Evolutionary conservation across 1,284 basidiomycete species (phyloP), one percentile per base, ranked within the genome.

Genomic region (Vanrija sp.): DNA sequence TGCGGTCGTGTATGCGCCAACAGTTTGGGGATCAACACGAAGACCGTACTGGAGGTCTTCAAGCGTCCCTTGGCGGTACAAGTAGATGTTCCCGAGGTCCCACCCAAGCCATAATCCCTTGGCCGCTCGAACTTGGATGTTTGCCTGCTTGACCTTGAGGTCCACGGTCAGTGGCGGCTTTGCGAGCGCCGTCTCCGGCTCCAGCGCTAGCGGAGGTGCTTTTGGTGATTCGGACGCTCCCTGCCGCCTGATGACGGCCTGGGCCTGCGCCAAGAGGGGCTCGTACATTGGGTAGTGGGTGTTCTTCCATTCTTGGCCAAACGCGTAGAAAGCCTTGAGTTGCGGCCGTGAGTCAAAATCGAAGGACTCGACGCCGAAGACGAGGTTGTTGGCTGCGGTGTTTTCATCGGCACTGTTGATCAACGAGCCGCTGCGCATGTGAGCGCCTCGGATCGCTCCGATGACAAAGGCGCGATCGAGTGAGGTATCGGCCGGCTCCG

Each of bases 21-120:
- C 63, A 3, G 63, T 47, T 47, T 73, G 70, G 2, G 70, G 69
- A 0, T 64, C 65, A 9, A 66, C 48, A 8, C 57, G 54, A 19
- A 69, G 49, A 3, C 67, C 70, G 37, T 72, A 69, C 19, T 56
- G 48, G n/a, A 62, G 44, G 18, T 63, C 45, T 18, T 63, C 51
- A 0, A 42, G 50, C 9, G 48, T 38, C 12, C 54, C 64, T 16
- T 61, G 56, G 3, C 59, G 49, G 3, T 57, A 57, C 6, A 57
- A 47, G 47, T 63, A 71, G n/a, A 72, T 42, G 23, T 61, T 60
- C 7, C 68, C 69, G 23, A 72, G 54, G 36, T 69, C 67, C 72
- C 72, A 75, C 3, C 67, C 57, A 9, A 75, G 49, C 69, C 68
- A 73, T 8, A 73, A 59, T 2, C 62, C 57, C 41, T 67, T 65